Base-by-base conservation (phyloP, 306 rosid species). In the Alnus rubra region DNA sequence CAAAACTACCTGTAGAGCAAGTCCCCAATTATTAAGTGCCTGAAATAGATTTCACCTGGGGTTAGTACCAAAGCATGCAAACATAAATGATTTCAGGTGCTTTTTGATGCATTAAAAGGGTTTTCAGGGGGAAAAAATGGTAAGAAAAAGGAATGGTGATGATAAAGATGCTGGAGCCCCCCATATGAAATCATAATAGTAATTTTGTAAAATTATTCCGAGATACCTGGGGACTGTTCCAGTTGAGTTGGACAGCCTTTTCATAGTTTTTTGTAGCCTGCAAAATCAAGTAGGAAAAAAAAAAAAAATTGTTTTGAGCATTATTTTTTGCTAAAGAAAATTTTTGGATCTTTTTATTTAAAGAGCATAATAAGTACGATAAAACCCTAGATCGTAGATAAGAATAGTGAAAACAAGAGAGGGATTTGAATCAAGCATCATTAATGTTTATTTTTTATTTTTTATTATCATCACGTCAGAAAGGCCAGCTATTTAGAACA, bases 11-110 rank as follows among this genome's bases (percentile, higher is more conserved):
- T 96, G 99, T 65, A 96, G 96, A 74, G 99, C 99, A 80, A 96
- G 99, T 72, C 99, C 99, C 99, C 98, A 96, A 76, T 96, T 96
- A 83, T 96, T 96, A 76, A 96, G 94, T 56, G 99, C 99, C 99
- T 96, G 99, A 84, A 86, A 87, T 75, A 81, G 63, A 88, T 77
- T 79, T 74, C 76, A 56, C 48, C 74, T n/a, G 60, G 54, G 45
- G 76, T 88, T 76, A 82, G 79, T 76, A 49, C 64, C 56, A 68
- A 73, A 79, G 67, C 7, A 67, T 67, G 18, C 31, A 67, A 67
- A 13, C n/a, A 42, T 8, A 18, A 18, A 67, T 67, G 50, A 39
- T 39, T 67, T 18, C 2, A 16, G n/a, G 30, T 42, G 28, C 50
- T 9, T n/a, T 67, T 37, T 67, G 50, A 39, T 67, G 28, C 28